Evolutionary conservation across 805 yeast species (phyloP).

Genomic region (Pichia deserticola): DNA sequence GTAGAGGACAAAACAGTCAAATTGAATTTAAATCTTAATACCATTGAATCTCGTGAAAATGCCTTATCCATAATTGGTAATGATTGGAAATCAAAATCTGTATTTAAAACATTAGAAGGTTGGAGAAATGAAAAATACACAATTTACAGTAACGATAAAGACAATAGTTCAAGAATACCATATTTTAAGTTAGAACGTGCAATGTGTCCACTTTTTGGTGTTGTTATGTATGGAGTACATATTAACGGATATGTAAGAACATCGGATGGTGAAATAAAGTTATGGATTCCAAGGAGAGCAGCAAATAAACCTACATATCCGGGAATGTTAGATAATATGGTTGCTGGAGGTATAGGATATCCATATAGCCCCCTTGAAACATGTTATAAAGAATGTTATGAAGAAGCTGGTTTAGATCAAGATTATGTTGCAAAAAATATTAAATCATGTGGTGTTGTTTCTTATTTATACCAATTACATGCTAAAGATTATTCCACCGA

Average conservation of each 20-base stretch:
- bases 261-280: constrained; percentile 36
- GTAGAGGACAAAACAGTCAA: constrained; percentile 21
- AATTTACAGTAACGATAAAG: constrained; percentile 44
- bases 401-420: constrained; percentile 76
- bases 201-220: constrained; percentile 72
- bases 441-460: constrained; percentile 53
- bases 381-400: constrained; percentile 75
- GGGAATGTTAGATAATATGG: constrained; percentile 83
- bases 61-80: constrained; percentile 38
- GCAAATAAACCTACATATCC: constrained; percentile 81
- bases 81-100: constrained; percentile 30
- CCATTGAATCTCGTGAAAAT: constrained; percentile 34
- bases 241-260: constrained; percentile 60
- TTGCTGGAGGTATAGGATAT: constrained; percentile 90
- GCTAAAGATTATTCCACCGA: constrained; percentile 31
- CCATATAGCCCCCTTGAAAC: constrained; percentile 75
- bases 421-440: constrained; percentile 41
- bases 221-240: constrained; percentile 86
- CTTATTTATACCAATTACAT: constrained; percentile 49
- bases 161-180: constrained; percentile 29
- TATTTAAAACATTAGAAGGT: constrained; percentile 41
- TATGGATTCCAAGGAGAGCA: constrained; percentile 87
- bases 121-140: constrained; percentile 87
- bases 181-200: constrained; percentile 77
- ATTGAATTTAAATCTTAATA: constrained; percentile 25